Base-by-base conservation (phyloP, 202 grass and related monocot species). In the Eragrostis tef region DNA sequence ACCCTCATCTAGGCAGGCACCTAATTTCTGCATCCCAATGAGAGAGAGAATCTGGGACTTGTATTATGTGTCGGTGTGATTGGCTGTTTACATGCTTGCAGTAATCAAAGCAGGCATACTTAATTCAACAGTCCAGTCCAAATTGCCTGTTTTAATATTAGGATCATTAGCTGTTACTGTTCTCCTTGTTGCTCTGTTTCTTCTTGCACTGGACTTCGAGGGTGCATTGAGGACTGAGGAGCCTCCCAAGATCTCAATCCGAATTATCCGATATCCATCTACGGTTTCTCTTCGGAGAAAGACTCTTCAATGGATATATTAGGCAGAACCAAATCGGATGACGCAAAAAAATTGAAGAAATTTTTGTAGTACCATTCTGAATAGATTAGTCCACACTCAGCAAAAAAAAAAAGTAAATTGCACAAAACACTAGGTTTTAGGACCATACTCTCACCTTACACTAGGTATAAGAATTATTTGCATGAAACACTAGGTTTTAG, bases 1-100 rank as follows among this genome's bases (percentile, higher is more conserved):
- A 65, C 51, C 77, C 72, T 88, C 52, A 62, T 67, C 41, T 48
- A 85, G 87, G 22, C 58, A 61, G 58, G 11, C 81, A 70, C 21
- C 58, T 21, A 68, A 82, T 89, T 83, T 83, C 78, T 86, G 88
- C 79, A 70, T 86, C 88, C 83, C 84, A 63, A 70, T 75, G 65
- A 83, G 74, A 86, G 84, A 86, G n/a, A n/a, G n/a, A n/a, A 86
- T 90, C 84, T 36, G 75, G 54, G 59, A 25, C 65, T 74, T 83
- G 67, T 88, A 88, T 85, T 57, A 67, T 74, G 74, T 83, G 84
- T 82, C 62, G 61, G 84, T 83, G 84, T 58, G 88, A 79, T 64
- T 90, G 80, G 46, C 64, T 79, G 83, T 73, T 86, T 86, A 90
- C 79, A 86, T 56, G 46, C 88, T 66, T 81, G 54, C 64, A 66